phyloP scores from a whole-genome alignment of 2,329 filamentous ascomycete species.

The Akanthomyces uredinophilus region DNA sequence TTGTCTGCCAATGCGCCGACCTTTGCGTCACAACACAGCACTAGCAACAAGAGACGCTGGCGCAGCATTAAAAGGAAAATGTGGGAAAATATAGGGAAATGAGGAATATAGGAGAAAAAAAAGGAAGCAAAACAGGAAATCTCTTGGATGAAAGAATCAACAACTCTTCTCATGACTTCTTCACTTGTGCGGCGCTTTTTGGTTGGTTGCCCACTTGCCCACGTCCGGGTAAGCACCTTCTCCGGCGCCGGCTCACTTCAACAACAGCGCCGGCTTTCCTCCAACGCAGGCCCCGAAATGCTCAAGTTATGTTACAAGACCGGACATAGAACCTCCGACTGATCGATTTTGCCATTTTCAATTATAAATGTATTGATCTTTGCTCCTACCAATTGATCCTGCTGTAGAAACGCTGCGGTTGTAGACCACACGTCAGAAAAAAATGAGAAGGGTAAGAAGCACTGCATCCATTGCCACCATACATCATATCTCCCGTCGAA shows the following conservation, averaged over 20 bases:
- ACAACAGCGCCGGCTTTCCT: conserved; percentile 9
- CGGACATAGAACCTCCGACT: not conserved
- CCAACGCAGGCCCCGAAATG: not conserved
- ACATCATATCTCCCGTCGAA: not conserved
- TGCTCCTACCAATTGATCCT: not conserved
- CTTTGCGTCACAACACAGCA: too few relatives aligned
- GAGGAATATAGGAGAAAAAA: too few relatives aligned
- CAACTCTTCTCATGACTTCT: too few relatives aligned
- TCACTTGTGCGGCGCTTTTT: too few relatives aligned
- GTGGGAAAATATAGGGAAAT: too few relatives aligned
- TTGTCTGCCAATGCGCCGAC: too few relatives aligned
- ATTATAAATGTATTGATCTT: not conserved
- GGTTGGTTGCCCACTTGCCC: too few relatives aligned
- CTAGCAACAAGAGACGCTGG: too few relatives aligned
- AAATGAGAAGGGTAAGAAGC: not conserved
- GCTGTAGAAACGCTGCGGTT: not conserved
- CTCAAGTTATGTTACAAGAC: not conserved
- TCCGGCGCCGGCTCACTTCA: conserved; percentile 4
- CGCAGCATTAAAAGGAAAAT: too few relatives aligned
- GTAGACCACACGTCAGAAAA: not conserved
- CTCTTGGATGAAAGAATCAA: too few relatives aligned
- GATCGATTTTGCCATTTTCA: not conserved
- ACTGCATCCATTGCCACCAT: not conserved
- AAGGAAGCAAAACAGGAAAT: too few relatives aligned
- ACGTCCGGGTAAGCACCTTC: not conserved